Conservation (phyloP, 345 rosid genomes). For the Draba incana region DNA sequence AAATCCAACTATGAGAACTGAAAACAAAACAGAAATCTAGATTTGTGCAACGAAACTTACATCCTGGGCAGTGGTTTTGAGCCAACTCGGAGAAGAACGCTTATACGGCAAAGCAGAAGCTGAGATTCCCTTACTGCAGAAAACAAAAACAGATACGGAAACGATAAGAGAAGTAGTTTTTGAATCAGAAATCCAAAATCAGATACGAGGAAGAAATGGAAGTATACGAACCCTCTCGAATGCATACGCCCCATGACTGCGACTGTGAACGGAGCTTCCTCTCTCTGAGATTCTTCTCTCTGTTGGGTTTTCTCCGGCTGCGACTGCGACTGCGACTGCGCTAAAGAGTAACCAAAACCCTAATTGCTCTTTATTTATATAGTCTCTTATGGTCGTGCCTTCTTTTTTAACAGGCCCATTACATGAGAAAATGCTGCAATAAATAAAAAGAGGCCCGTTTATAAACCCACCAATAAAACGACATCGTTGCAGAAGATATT, state of each 20-base stretch:
- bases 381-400: neutral
- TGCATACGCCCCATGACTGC: constrained; percentile 68
- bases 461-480: neutral
- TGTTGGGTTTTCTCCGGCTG: constrained; percentile 14
- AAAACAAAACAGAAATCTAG: neutral
- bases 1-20: neutral
- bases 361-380: constrained; percentile 1
- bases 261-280: neutral
- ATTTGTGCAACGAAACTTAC: constrained; percentile 39
- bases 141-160: constrained; percentile 16
- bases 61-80: constrained; percentile 59
- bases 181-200: neutral
- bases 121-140: constrained; percentile 59
- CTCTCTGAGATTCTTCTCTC: constrained; percentile 16
- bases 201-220: neutral
- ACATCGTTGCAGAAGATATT: neutral
- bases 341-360: neutral
- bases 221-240: constrained; percentile 45
- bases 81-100: constrained; percentile 63
- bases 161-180: neutral
- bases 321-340: constrained; percentile 32
- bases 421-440: neutral
- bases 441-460: neutral
- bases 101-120: constrained; percentile 63
- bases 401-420: neutral